Evolutionary conservation across 208 protist genomes (phyloP).

Genomic region (Acanthamoeba lenticulata): DNA sequence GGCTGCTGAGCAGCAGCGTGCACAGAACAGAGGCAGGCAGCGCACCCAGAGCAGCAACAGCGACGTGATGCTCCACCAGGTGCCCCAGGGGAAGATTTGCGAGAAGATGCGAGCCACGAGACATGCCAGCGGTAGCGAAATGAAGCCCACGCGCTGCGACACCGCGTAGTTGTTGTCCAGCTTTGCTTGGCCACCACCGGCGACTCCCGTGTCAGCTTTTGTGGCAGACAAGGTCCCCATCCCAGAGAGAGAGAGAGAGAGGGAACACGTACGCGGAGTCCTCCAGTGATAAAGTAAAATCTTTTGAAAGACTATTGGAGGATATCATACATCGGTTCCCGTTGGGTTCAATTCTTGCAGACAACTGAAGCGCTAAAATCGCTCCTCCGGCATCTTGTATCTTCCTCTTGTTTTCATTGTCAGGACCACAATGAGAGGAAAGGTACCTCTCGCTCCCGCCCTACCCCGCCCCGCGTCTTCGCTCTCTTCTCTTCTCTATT

Average conservation of each 20-base stretch:
- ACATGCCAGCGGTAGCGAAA: slow-evolving; percentile 44
- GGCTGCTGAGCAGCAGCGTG: too few species aligned
- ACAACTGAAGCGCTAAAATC: background rate
- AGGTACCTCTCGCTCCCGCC: background rate
- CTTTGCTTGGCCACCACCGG: too few species aligned
- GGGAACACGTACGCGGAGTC: too few species aligned
- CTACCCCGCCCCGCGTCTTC: background rate
- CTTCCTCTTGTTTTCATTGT: slow-evolving; percentile 25
- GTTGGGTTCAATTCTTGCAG: background rate
- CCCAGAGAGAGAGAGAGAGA: too few species aligned
- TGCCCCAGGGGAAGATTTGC: slow-evolving; percentile 21
- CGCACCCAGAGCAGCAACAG: slow-evolving; percentile 29
- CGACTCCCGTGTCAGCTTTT: too few species aligned
- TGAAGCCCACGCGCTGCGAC: slow-evolving; percentile 39
- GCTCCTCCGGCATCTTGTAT: background rate
- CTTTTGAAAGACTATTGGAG: background rate
- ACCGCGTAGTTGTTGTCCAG: slow-evolving; percentile 65
- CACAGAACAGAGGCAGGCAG: background rate
- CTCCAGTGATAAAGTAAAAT: too few species aligned
- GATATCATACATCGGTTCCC: background rate
- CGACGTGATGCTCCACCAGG: background rate
- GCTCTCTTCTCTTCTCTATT: too few species aligned
- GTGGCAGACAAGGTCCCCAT: too few species aligned
- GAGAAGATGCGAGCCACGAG: slow-evolving; percentile 43
- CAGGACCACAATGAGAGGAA: background rate